Conservation (phyloP, 805 yeast genomes). For the Lipomyces mesembrius region DNA sequence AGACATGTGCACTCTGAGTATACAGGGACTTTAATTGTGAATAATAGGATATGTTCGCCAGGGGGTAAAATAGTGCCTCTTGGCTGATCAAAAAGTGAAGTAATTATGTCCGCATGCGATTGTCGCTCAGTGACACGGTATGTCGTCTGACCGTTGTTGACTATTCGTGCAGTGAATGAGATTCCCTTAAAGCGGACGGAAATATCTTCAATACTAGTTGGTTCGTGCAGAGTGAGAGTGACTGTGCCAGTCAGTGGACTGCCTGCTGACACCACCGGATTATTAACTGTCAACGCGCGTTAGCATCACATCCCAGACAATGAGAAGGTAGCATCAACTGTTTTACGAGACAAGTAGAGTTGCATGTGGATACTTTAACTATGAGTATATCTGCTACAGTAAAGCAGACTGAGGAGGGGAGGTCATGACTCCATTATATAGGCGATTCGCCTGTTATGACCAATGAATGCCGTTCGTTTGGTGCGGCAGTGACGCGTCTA, state of each 20-base stretch:
- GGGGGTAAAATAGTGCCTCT: constrained; percentile 7
- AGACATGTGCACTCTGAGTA: constrained; percentile 17
- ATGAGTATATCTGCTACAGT: no score
- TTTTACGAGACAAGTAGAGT: no score
- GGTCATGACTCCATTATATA: no score
- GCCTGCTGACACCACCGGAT: constrained; percentile 21
- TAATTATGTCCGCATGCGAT: constrained; percentile 12
- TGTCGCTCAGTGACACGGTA: constrained; percentile 9
- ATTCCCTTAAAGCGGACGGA: constrained; percentile 25
- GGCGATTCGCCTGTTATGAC: no score
- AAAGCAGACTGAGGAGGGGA: no score
- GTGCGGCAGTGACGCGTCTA: no score
- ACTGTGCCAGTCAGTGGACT: constrained; percentile 14
- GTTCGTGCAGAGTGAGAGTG: constrained; percentile 11
- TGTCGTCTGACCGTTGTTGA: neutral
- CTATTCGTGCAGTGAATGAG: constrained; percentile 12
- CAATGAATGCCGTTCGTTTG: no score
- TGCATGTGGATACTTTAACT: no score
- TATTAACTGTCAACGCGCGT: constrained; percentile 9
- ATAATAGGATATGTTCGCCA: constrained; percentile 4
- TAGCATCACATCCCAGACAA: neutral
- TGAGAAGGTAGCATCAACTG: no score
- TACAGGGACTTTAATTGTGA: constrained; percentile 17
- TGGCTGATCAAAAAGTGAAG: constrained; percentile 1
- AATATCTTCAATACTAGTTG: constrained; percentile 15